These are phyloP conservation scores for Melastoma malabathricum DNA, from an alignment of 345 rosid genomes.

Conservation along the genomic window DNA sequence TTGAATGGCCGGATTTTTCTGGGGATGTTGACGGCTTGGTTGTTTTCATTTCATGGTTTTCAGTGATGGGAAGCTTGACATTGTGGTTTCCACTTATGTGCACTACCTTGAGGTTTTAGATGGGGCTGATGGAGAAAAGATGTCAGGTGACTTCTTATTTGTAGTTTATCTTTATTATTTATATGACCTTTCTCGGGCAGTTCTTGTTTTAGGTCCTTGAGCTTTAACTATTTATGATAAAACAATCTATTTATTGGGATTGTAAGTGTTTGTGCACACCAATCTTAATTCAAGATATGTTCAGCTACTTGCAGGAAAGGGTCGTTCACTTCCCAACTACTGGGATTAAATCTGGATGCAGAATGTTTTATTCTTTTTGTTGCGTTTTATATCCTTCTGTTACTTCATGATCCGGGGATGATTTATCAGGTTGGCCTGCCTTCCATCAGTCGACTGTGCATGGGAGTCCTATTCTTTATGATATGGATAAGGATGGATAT, in stretches of 20 bases:
- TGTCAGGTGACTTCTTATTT: slow-evolving; percentile 51
- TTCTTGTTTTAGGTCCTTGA: too few relatives aligned
- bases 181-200: background rate
- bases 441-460: slow-evolving; percentile 98
- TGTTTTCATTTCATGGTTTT: background rate
- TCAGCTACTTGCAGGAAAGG: too few relatives aligned
- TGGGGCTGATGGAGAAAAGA: slow-evolving; percentile 98
- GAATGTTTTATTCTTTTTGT: background rate
- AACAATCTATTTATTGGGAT: too few relatives aligned
- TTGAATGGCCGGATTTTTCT: background rate
- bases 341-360: too few relatives aligned
- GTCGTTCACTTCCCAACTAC: too few relatives aligned
- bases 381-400: background rate
- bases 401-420: background rate
- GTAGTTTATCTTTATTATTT: background rate
- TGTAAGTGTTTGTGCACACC: too few relatives aligned
- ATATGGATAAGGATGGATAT: slow-evolving; percentile 93
- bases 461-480: slow-evolving; percentile 85
- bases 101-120: slow-evolving; percentile 98
- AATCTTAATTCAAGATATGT: too few relatives aligned
- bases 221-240: too few relatives aligned
- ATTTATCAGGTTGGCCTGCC: slow-evolving; percentile 92
- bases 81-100: slow-evolving; percentile 92
- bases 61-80: slow-evolving; percentile 98
- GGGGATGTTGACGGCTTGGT: background rate